These are phyloP conservation scores for Lipomyces chichibuensis DNA, from an alignment of 805 yeast genomes.

Conservation along the genomic window DNA sequence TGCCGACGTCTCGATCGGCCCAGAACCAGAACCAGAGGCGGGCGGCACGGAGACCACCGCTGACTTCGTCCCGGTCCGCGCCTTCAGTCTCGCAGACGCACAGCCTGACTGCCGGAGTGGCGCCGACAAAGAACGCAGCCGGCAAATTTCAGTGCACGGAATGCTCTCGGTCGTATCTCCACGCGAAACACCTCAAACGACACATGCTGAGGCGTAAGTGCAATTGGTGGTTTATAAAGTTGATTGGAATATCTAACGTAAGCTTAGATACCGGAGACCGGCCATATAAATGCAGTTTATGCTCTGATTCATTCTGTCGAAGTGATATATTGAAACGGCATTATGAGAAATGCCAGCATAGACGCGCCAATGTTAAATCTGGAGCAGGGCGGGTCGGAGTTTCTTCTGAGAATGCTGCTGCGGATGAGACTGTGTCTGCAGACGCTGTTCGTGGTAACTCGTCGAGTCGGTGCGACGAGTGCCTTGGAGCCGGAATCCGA, in stretches of 20 bases:
- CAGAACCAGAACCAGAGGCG: not conserved
- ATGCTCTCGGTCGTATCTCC: constrained; percentile 40
- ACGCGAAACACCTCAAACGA: constrained; percentile 77
- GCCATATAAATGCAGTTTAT: constrained; percentile 76
- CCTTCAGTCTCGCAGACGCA: constrained; percentile 14
- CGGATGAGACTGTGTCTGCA: no score
- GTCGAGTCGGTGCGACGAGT: not conserved
- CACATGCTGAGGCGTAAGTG: constrained; percentile 65
- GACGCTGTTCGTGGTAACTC: not conserved
- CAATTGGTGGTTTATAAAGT: no score
- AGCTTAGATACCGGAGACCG: constrained; percentile 69
- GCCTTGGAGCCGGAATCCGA: not conserved
- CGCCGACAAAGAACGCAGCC: constrained; percentile 51
- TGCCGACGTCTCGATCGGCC: not conserved
- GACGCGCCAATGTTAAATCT: constrained; percentile 5
- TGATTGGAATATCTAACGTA: not conserved
- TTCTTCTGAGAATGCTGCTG: not conserved
- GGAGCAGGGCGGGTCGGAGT: not conserved
- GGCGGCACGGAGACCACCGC: constrained; percentile 8
- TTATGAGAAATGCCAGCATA: constrained; percentile 39
- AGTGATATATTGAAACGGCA: constrained; percentile 80
- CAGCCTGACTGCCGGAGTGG: constrained; percentile 54
- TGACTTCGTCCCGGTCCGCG: constrained; percentile 5
- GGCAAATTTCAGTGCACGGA: constrained; percentile 46
- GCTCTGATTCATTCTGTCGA: constrained; percentile 60